phyloP scores from a whole-genome alignment of 768 basidiomycete species.

The Trametes cingulata region DNA sequence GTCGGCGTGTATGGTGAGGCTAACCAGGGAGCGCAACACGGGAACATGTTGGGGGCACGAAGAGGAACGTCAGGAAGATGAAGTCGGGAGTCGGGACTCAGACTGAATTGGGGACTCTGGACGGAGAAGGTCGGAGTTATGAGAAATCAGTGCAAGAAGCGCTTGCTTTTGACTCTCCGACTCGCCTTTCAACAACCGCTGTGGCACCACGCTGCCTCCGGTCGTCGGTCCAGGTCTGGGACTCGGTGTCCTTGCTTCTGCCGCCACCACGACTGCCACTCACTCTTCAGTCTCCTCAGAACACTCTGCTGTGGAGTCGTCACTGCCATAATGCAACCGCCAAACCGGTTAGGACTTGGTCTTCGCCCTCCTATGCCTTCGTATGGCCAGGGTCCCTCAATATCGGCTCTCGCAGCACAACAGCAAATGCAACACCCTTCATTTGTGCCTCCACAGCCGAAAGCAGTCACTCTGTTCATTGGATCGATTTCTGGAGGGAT shows the following conservation, averaged over 20 bases:
- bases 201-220: neutral
- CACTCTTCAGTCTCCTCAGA: neutral
- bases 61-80: no score
- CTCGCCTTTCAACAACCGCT: neutral
- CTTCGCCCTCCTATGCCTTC: conserved; percentile 85
- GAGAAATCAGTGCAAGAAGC: neutral
- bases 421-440: conserved; percentile 58
- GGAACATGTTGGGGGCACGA: no score
- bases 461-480: conserved; percentile 80
- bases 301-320: neutral
- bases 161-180: neutral
- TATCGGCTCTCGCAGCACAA: conserved; percentile 87
- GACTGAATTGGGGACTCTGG: neutral
- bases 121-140: neutral
- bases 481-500: conserved; percentile 95
- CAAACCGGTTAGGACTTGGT: conserved; percentile 84
- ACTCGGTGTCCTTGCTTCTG: neutral
- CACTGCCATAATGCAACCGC: conserved; percentile 49
- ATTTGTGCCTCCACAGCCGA: conserved; percentile 71
- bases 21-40: no score
- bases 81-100: no score
- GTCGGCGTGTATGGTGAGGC: no score
- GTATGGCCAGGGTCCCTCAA: conserved; percentile 90
- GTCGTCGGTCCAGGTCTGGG: no score
- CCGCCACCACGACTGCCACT: neutral